These are phyloP conservation scores for Fusarium palustre DNA, from an alignment of 2,329 filamentous ascomycete genomes.

Conservation along the genomic window DNA sequence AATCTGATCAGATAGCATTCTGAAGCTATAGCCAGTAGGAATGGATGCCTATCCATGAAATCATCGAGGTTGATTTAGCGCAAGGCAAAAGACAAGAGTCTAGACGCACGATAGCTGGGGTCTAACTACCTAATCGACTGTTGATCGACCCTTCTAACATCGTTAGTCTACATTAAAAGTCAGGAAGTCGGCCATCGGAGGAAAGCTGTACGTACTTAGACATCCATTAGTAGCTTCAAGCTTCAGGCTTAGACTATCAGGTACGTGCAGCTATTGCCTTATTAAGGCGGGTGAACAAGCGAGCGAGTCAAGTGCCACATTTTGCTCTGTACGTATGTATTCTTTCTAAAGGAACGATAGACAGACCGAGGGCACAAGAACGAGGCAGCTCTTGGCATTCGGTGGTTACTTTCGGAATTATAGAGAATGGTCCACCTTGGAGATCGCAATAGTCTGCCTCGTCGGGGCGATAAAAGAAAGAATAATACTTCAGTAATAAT, in stretches of 20 bases:
- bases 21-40: background rate
- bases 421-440: background rate
- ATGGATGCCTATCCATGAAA: background rate
- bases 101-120: conserved; percentile 21
- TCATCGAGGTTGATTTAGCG: background rate
- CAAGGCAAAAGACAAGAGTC: conserved; percentile 10
- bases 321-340: background rate
- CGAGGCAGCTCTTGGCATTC: conserved; percentile 6
- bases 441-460: background rate
- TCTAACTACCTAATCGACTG: background rate
- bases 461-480: background rate
- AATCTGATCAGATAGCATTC: conserved; percentile 3
- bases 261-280: conserved; percentile 1
- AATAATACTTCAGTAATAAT: background rate
- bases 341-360: background rate
- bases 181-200: background rate
- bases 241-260: background rate
- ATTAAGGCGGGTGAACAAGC: conserved; percentile 1
- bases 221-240: background rate
- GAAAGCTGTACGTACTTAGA: background rate
- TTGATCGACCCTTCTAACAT: conserved; percentile 13
- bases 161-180: conserved; percentile 5
- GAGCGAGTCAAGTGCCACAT: conserved; percentile 34
- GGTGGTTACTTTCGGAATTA: background rate
- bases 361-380: background rate